phyloP scores from a whole-genome alignment of 2,329 filamentous ascomycete genomes.

The Calonectria crousiana region DNA sequence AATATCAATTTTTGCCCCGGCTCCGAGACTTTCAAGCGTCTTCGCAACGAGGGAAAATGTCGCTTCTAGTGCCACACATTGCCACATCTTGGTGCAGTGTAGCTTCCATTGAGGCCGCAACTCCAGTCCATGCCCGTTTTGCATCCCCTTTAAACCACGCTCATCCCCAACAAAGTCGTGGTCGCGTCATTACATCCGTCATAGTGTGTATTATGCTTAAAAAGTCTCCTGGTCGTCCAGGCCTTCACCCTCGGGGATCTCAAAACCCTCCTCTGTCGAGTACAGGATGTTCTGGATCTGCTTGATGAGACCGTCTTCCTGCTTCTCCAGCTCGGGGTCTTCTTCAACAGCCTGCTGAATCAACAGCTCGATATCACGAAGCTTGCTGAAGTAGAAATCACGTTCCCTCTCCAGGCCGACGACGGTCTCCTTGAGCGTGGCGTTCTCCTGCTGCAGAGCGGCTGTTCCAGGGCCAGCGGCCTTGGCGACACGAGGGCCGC shows the following conservation, averaged over 20 bases:
- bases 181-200: slow-evolving; percentile 42
- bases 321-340: slow-evolving; percentile 92
- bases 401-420: slow-evolving; percentile 92
- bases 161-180: slow-evolving; percentile 39
- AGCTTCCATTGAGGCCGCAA: slow-evolving; percentile 42
- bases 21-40: slow-evolving; percentile 17
- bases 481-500: slow-evolving; percentile 61
- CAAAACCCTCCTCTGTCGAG: slow-evolving; percentile 93
- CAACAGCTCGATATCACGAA: slow-evolving; percentile 95
- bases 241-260: slow-evolving; percentile 85
- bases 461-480: slow-evolving; percentile 71
- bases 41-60: slow-evolving; percentile 32
- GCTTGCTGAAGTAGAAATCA: slow-evolving; percentile 99
- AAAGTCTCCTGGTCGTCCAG: slow-evolving; percentile 86
- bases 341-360: slow-evolving; percentile 94
- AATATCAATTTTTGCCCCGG: slow-evolving; percentile 28
- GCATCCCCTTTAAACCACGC: slow-evolving; percentile 34
- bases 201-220: slow-evolving; percentile 51
- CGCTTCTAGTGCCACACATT: slow-evolving; percentile 41
- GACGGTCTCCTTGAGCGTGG: slow-evolving; percentile 94
- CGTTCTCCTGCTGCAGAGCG: slow-evolving; percentile 86
- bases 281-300: slow-evolving; percentile 97
- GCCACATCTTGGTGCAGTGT: slow-evolving; percentile 30
- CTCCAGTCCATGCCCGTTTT: slow-evolving; percentile 41
- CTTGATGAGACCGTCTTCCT: slow-evolving; percentile 92